Evolutionary conservation across 2,329 filamentous ascomycete genomes (phyloP).

Genomic region (Fusarium subtropicale): DNA sequence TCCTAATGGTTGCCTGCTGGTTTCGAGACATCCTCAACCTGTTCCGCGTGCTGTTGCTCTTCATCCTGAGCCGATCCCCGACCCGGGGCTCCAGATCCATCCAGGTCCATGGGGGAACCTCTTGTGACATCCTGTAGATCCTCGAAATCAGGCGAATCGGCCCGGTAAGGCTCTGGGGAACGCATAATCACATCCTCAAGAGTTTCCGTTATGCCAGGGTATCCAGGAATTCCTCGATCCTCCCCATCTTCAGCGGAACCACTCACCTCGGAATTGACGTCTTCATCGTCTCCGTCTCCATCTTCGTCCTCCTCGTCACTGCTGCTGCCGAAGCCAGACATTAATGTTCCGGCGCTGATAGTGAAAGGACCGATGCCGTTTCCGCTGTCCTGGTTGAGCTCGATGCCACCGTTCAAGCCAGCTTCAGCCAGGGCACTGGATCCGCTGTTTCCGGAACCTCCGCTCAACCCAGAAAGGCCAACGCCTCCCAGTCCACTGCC

Average conservation of each 20-base stretch:
- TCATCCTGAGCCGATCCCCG: slow-evolving; percentile 21
- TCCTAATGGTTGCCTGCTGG: slow-evolving; percentile 40
- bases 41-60: slow-evolving; percentile 36
- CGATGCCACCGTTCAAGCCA: slow-evolving; percentile 81
- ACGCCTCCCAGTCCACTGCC: slow-evolving; percentile 61
- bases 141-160: slow-evolving; percentile 39
- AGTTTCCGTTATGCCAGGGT: slow-evolving; percentile 45
- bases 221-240: slow-evolving; percentile 45
- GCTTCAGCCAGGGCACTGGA: slow-evolving; percentile 83
- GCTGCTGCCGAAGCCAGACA: slow-evolving; percentile 93
- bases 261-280: slow-evolving; percentile 76
- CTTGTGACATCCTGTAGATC: slow-evolving; percentile 33
- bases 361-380: slow-evolving; percentile 79
- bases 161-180: slow-evolving; percentile 47
- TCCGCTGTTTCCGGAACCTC: slow-evolving; percentile 53
- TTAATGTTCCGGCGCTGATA: slow-evolving; percentile 77
- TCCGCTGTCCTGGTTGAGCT: slow-evolving; percentile 72
- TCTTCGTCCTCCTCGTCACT: slow-evolving; percentile 98
- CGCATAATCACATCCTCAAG: slow-evolving; percentile 50
- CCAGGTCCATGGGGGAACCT: slow-evolving; percentile 42
- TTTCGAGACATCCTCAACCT: slow-evolving; percentile 38
- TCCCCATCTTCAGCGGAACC: slow-evolving; percentile 50
- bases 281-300: slow-evolving; percentile 85
- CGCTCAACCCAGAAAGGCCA: slow-evolving; percentile 60
- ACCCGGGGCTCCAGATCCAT: slow-evolving; percentile 17